A percentile compares a stretch with the other conserved stretches of the same genome.
Evolutionary conservation across 371 early-diverging fungal species (phyloP).

Genomic region (Mortierella sp.): DNA sequence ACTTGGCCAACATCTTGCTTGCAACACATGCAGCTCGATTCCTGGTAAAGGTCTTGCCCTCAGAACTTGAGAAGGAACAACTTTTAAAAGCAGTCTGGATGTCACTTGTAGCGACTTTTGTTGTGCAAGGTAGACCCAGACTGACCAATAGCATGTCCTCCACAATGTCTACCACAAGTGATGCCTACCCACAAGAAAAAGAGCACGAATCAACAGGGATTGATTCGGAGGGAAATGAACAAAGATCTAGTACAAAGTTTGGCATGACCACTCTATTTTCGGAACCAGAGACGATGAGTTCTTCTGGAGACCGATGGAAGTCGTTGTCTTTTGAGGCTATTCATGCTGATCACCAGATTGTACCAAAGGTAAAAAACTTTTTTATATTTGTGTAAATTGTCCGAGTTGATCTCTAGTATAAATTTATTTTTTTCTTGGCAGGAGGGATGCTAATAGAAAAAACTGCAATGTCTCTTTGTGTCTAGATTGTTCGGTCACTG

Average conservation of each 20-base stretch:
- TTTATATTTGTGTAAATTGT: no score
- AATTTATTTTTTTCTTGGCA: slow-evolving; percentile 1
- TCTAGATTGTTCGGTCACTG: slow-evolving; percentile 40
- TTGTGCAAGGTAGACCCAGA: slow-evolving; percentile 43
- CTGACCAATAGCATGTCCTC: background rate
- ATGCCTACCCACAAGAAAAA: slow-evolving; percentile 13
- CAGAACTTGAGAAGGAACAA: slow-evolving; percentile 29
- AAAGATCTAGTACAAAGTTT: background rate
- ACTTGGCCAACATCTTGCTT: slow-evolving; percentile 36
- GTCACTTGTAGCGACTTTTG: slow-evolving; percentile 48
- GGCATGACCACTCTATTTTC: slow-evolving; percentile 11
- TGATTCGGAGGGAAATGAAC: background rate
- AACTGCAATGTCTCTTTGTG: background rate
- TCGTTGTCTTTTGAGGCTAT: slow-evolving; percentile 26
- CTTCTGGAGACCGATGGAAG: slow-evolving; percentile 25
- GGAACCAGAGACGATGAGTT: slow-evolving; percentile 7
- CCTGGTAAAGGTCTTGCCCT: slow-evolving; percentile 31
- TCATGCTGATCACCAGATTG: slow-evolving; percentile 43
- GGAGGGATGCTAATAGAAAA: no score
- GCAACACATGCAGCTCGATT: slow-evolving; percentile 48
- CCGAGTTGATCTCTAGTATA: no score
- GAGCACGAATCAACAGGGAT: background rate
- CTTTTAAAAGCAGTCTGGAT: slow-evolving; percentile 49
- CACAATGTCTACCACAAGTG: slow-evolving; percentile 17
- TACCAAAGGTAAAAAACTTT: slow-evolving; percentile 31